Percentiles rank a stretch among this genome's conserved stretches.
These are phyloP conservation scores for Globisporangium paddicum DNA, from an alignment of 352 stramenopile species.

Conservation along the genomic window DNA sequence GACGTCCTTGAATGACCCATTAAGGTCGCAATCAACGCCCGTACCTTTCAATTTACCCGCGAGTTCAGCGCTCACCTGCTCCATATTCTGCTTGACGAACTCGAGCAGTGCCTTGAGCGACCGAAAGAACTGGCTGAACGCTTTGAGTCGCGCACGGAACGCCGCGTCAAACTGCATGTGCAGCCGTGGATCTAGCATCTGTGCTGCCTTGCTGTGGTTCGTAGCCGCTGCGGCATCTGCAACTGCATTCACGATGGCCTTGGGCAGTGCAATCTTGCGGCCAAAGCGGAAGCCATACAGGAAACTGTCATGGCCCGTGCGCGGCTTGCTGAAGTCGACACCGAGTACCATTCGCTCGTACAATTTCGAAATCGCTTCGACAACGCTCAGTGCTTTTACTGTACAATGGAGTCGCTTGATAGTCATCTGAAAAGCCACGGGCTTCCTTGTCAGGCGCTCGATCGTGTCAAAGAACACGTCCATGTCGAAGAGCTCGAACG, in stretches of 20 bases:
- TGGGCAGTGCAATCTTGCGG: slow-evolving; percentile 39
- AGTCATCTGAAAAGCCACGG: slow-evolving; percentile 34
- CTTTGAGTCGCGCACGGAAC: slow-evolving; percentile 44
- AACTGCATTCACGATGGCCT: slow-evolving; percentile 26
- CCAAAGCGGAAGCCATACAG: slow-evolving; percentile 75
- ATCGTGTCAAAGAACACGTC: slow-evolving; percentile 52
- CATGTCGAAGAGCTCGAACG: slow-evolving; percentile 61
- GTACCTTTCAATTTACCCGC: slow-evolving; percentile 42
- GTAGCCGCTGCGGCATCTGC: slow-evolving; percentile 6
- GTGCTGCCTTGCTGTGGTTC: slow-evolving; percentile 3
- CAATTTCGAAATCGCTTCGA: slow-evolving; percentile 53
- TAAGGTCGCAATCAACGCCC: slow-evolving; percentile 44
- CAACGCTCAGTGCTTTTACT: slow-evolving; percentile 45
- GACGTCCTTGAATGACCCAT: slow-evolving; percentile 56
- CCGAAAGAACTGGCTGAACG: slow-evolving; percentile 56
- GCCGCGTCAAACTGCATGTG: slow-evolving; percentile 36
- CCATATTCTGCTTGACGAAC: slow-evolving; percentile 52
- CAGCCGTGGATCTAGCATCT: slow-evolving; percentile 37
- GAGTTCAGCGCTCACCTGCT: slow-evolving; percentile 46
- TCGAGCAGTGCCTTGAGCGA: slow-evolving; percentile 46
- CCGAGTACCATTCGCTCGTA: slow-evolving; percentile 62
- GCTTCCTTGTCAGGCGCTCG: slow-evolving; percentile 43
- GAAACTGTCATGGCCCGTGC: slow-evolving; percentile 36
- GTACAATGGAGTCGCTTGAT: slow-evolving; percentile 57
- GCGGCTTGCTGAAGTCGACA: slow-evolving; percentile 58